Evolutionary conservation across 495 filamentous ascomycete genomes (phyloP), one percentile per base, ranked within the genome.

Genomic region (Aspergillus nanangensis): DNA sequence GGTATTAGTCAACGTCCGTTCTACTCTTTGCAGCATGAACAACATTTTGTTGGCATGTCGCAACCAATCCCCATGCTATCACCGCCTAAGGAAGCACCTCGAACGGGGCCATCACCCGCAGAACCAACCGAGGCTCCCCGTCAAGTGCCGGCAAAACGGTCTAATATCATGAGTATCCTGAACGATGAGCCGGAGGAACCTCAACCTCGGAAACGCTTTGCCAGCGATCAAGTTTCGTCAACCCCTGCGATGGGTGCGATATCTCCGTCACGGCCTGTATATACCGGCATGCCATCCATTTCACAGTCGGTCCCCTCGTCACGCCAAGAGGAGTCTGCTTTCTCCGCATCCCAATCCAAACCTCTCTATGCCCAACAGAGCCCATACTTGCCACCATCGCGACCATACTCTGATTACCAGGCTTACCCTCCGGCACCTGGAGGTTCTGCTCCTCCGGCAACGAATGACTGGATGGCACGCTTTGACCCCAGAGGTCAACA

Each of bases 171-270:
- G 71, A 77, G 68, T 21, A 71, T 82, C 39, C 57, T 82, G 21
- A 81, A 81, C 48, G 75, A 78, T 31, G 78, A 82, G 43, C 73
- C 78, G 0, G 72, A 69, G 33, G 78, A 82, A 20, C 75, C 75
- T 15, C 73, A 75, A 41, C 75, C 75, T 15, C 60, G 70, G 10
- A 81, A 79, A 47, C 69, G 74, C 4, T 67, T 71, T 47, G 69
- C 70, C 33, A 64, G 61, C 40, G 69, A 74, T 17, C 62, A 66
- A 38, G 50, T 45, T 7, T 54, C 62, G 13, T 51, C 61, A 32
- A 45, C 35, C 1, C 52, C 59, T 11, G 37, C 36, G 3, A 48
- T 45, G 18, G 52, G 53, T 27, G 45, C 54, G 8, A 47, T 44
- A 10, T 61, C 63, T 34, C 63, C 60, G n/a, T 56, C 55, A 27